Base-by-base conservation (phyloP, 345 rosid genomes). In the Aquilaria sinensis region DNA sequence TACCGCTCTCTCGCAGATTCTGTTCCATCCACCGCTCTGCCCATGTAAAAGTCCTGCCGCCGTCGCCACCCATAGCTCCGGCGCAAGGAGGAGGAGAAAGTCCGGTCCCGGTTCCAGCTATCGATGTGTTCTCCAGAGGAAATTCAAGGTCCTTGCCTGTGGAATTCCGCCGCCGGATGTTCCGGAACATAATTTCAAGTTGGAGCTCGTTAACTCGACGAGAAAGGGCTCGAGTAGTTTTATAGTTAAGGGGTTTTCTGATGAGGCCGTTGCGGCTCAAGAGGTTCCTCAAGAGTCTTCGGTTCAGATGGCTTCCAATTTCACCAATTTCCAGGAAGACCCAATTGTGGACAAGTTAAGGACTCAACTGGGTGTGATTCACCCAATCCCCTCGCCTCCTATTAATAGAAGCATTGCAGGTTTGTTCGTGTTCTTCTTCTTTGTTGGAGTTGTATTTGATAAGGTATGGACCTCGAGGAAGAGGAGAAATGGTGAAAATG, bases 341-440 rank as follows among this genome's bases (percentile, higher is more conserved):
- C 97, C 99, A 4, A 78, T 90, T 12, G 92, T 94, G 47, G 85
- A 83, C 62, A 94, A 94, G 81, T 84, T 94, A 31, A 80, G 96
- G 79, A 88, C 96, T 23, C 95, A 90, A 49, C 70, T 94, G 14
- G 99, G 99, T 45, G 90, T 65, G 10, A 82, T 94, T 41, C 99
- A 90, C 30, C 99, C 99, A 23, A 81, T 94, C 32, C 99, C 99
- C 0, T 78, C 99, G 3, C 96, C 97, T 32, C 96, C 96, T 0
- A 43, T 94, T n/a, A 88, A 80, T 57, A 72, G 96, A 37, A 83
- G 79, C 69, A 70, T 90, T 1, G 74, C 70, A 9, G 96, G 96
- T 10, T 47, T 87, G 6, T 88, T 90, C 15, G 91, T 83, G 0
- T 82, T 94, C 70, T 94, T 90, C 79, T 94, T 94, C 86, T 85